Base-by-base conservation (phyloP, 148 eudicot genomes). In the Cornus controversa region DNA sequence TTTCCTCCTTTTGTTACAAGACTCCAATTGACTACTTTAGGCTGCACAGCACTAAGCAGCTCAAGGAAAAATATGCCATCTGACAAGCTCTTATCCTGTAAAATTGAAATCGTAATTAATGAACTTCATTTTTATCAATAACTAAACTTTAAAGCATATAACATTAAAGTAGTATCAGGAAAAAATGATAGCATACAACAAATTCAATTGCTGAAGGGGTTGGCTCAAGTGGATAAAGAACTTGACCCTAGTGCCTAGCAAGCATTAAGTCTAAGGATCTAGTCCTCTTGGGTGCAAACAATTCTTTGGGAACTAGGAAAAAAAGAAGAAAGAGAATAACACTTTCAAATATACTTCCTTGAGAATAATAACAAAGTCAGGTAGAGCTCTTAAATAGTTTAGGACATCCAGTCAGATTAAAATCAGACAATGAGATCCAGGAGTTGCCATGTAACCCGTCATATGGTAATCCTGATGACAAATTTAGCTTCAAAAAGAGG, bases 1-100 rank as follows among this genome's bases (percentile, higher is more conserved):
- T 66, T 96, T 85, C 82, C 77, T 73, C 99, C 99, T 87, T 87
- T 92, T 5, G 99, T 96, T 62, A 96, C 99, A 79, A 96, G 98
- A 84, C 97, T 89, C 99, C 99, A 96, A 64, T 93, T 96, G 80
- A 96, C 98, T 75, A 87, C 89, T 85, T 95, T 89, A 74, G 99
- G 95, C 71, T 89, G 95, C 65, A 96, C 98, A 13, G 98, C 98
- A 82, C 97, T 89, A 18, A 96, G 95, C 75, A 96, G 89, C 89
- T 96, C 98, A 10, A 96, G 94, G 91, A 96, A 93, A 78, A 93
- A 96, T 64, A 84, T 87, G 57, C 99, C 97, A 72, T 88, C 82
- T 70, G 98, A 93, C 79, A 96, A 88, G 78, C 91, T 88, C 83
- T 90, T 96, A 72, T 96, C 99, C 99, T 96, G 90, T 68, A 80